These are phyloP conservation scores for Capniomyces stellatus DNA, from an alignment of 371 early-diverging fungal genomes.

Conservation along the genomic window DNA sequence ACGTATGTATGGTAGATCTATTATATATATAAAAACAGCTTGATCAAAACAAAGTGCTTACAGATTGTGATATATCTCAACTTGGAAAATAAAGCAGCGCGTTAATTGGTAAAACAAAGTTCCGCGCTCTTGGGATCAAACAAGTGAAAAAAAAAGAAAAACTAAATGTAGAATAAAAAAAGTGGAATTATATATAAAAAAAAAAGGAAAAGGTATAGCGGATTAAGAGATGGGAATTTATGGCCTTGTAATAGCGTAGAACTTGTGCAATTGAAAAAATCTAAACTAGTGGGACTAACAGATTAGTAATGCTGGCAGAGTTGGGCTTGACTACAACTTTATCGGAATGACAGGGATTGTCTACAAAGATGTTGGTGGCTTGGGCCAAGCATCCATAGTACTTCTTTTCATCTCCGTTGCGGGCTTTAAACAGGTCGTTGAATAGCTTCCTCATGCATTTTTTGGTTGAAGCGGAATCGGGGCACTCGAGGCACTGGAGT, in stretches of 20 bases:
- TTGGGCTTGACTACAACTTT: background rate
- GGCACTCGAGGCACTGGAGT: background rate
- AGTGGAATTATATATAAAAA: too few species aligned
- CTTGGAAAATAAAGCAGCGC: too few species aligned
- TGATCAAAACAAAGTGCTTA: too few species aligned
- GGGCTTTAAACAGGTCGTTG: background rate
- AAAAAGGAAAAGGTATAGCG: too few species aligned
- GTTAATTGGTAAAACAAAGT: too few species aligned
- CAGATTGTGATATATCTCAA: too few species aligned
- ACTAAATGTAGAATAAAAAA: too few species aligned
- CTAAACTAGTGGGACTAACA: background rate
- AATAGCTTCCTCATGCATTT: background rate
- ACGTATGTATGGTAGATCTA: too few species aligned
- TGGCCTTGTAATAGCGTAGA: background rate
- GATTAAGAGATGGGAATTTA: too few species aligned
- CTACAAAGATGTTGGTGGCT: background rate
- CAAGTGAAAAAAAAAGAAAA: too few species aligned
- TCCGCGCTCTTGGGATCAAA: too few species aligned
- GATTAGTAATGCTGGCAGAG: background rate
- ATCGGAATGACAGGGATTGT: background rate
- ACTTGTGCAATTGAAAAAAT: background rate
- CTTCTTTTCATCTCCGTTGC: background rate
- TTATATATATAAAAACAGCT: too few species aligned
- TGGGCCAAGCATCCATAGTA: background rate
- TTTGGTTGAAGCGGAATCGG: background rate